phyloP scores from a whole-genome alignment of 352 stramenopile genomes.

The Phytophthora europaea region DNA sequence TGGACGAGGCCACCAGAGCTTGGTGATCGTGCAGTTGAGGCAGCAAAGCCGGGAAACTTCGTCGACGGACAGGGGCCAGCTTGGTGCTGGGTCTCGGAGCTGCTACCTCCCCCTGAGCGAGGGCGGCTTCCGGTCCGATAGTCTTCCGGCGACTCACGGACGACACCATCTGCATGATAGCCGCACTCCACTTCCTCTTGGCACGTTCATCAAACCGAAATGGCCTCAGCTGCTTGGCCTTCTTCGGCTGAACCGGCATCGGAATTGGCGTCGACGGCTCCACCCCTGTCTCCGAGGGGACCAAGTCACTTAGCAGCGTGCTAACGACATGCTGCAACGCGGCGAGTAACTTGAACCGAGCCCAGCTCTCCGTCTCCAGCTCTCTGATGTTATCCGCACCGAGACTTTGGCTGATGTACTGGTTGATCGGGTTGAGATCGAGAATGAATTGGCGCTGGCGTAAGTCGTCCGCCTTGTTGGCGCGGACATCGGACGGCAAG shows the following conservation, averaged over 20 bases:
- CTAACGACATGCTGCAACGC: constrained; percentile 41
- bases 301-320: constrained; percentile 43
- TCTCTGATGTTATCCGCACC: constrained; percentile 38
- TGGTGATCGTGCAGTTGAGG: constrained; percentile 3
- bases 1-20: not conserved
- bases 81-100: constrained; percentile 6
- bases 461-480: constrained; percentile 2
- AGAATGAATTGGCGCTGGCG: constrained; percentile 50
- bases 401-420: constrained; percentile 46
- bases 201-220: constrained; percentile 31
- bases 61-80: constrained; percentile 4
- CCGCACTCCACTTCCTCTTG: constrained; percentile 28
- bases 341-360: constrained; percentile 48
- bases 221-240: constrained; percentile 16
- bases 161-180: constrained; percentile 31
- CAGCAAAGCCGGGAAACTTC: constrained; percentile 17
- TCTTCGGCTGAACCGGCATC: not conserved
- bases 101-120: not conserved
- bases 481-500: not conserved
- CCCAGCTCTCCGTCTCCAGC: constrained; percentile 65
- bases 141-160: constrained; percentile 29
- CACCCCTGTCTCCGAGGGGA: constrained; percentile 11
- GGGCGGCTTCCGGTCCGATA: not conserved
- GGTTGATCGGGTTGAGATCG: constrained; percentile 63
- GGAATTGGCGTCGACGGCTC: not conserved